A percentile compares a stretch with the other conserved stretches of the same genome.
Evolutionary conservation across 2,329 filamentous ascomycete genomes (phyloP).

Genomic region (Colletotrichum caudatum): DNA sequence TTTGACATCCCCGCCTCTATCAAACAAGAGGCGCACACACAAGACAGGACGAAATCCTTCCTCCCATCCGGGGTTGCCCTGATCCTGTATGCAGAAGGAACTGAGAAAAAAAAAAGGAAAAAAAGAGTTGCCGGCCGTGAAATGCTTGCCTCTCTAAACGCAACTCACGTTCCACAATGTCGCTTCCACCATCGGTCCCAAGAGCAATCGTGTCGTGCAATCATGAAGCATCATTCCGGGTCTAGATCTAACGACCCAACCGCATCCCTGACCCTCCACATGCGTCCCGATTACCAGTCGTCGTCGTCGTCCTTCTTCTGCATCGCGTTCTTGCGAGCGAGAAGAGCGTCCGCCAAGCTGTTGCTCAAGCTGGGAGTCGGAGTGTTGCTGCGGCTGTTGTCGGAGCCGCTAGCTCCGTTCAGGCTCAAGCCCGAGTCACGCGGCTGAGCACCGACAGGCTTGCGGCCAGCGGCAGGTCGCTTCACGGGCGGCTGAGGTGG

Average conservation of each 20-base stretch:
- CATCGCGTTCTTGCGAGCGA: slow-evolving; percentile 82
- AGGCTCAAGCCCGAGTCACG: slow-evolving; percentile 79
- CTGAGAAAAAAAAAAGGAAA: slow-evolving; percentile 22
- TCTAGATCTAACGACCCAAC: slow-evolving; percentile 35
- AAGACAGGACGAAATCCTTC: slow-evolving; percentile 34
- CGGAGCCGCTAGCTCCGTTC: slow-evolving; percentile 66
- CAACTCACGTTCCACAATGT: slow-evolving; percentile 29
- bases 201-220: slow-evolving; percentile 41
- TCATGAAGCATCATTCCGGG: slow-evolving; percentile 40
- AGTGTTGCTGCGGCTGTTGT: slow-evolving; percentile 76
- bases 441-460: slow-evolving; percentile 73
- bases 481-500: slow-evolving; percentile 85
- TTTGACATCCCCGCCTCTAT: slow-evolving; percentile 34
- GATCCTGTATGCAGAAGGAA: slow-evolving; percentile 42
- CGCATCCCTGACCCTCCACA: slow-evolving; percentile 38
- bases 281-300: slow-evolving; percentile 66
- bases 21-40: slow-evolving; percentile 35
- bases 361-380: slow-evolving; percentile 79
- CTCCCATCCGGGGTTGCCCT: slow-evolving; percentile 39
- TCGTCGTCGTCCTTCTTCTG: slow-evolving; percentile 76
- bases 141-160: slow-evolving; percentile 31
- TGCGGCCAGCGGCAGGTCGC: slow-evolving; percentile 78
- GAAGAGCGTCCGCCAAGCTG: slow-evolving; percentile 82
- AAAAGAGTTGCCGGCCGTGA: slow-evolving; percentile 27
- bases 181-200: slow-evolving; percentile 32